Base-by-base conservation (phyloP, 2,329 filamentous ascomycete genomes). In the Lecanoromycetidae sp. region DNA sequence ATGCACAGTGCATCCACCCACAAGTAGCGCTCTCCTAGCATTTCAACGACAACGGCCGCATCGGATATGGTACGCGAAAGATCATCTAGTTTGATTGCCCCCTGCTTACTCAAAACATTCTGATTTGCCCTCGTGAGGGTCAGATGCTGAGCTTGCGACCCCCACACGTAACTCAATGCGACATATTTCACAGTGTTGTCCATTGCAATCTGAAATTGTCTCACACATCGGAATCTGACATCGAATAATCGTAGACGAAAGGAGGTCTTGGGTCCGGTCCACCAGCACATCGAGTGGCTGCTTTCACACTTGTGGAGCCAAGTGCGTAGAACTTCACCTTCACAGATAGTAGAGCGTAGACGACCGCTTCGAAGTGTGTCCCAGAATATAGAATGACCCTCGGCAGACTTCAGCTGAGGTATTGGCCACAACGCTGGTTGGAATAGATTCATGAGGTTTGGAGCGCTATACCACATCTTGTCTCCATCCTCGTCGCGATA, bases 1-100 rank as follows among this genome's bases (percentile, higher is more conserved):
- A 55, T 52, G 26, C 54, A 56, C 17, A 51, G 32, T 8, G 20
- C 23, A 40, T 56, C 54, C 23, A 55, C 44, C 54, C 54, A 56
- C 9, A 56, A 42, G 37, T 53, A 54, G 20, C 38, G 43, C 12
- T 46, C 27, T 1, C 54, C 46, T 3, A 56, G 32, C 40, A 17
- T 17, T n/a, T 26, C 7, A 5, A 39, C 37, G n/a, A 55, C 10
- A 3, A 23, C 26, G 5, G 54, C 48, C 10, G 54, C 54, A 26
- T 56, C 54, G n/a, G 33, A 5, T 12, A 56, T 47, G 12, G 35
- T 34, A 7, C 35, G 17, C 27, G 52, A 41, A 13, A 48, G 23
- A 29, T 26, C 8, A 5, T 41, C 33, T 15, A 12, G 25, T 13
- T 2, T 30, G 3, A 10, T 20, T 5, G 23, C 27, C 15, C 10